Evolutionary conservation across 2,329 filamentous ascomycete species (phyloP), one percentile per base, ranked within the genome.

Genomic region (Penicillium sp.): DNA sequence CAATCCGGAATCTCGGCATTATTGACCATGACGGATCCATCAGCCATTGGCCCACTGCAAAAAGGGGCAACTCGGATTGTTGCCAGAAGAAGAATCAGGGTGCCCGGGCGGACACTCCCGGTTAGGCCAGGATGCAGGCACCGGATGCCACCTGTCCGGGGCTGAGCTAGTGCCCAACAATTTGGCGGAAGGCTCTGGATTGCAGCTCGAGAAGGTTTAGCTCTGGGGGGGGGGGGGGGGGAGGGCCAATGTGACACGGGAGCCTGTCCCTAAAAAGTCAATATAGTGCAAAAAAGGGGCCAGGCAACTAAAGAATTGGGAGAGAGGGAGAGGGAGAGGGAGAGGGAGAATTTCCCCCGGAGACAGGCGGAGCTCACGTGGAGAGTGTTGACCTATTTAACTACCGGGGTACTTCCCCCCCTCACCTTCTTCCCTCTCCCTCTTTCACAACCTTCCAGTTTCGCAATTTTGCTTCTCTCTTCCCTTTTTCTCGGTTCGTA

Each of bases 401-500:
- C 30, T 20, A 40, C n/a, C n/a, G n/a, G n/a, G n/a, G n/a, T n/a
- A 23, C 43, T 33, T 23, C 31, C 36, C 36, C 29, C 25, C 35
- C n/a, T 17, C 32, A 25, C 26, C 34, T 34, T 25, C n/a, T 21
- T 29, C 17, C 13, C 14, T 8, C 9, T 17, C 23, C 17, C 28
- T 29, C 39, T 28, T 31, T 31, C 19, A 20, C 39, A 20, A 33
- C 40, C 36, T 25, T 37, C 31, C 35, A 31, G 35, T 34, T 26
- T 18, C 33, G 35, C 33, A 36, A 39, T 21, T 41, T 42, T 38
- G 51, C 41, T 45, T 38, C 48, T 45, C 33, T 37, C 41, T 43
- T 51, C 38, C 36, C 43, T 33, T 19, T 30, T 20, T 27, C 62
- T 45, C 45, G 43, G 44, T 46, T 52, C 50, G 50, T 47, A 53